Conservation (phyloP, 768 basidiomycete genomes). For the Suillus bovinus region DNA sequence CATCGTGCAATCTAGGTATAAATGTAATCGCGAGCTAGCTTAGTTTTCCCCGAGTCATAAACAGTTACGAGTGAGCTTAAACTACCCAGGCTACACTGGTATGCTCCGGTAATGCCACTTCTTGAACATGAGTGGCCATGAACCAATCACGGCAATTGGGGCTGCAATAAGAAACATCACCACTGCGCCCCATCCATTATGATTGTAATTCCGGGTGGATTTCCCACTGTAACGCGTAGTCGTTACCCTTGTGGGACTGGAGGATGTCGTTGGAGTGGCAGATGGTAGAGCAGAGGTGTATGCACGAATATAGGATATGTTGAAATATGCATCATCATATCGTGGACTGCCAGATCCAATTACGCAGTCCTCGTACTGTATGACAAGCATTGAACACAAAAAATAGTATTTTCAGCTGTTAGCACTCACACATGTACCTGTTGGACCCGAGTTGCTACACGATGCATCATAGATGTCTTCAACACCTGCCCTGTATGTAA, state of each 20-base stretch:
- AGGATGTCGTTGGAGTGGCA: constrained; percentile 2
- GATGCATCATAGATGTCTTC: constrained; percentile 41
- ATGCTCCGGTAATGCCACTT: background rate
- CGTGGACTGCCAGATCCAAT: constrained; percentile 53
- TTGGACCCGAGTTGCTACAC: constrained; percentile 40
- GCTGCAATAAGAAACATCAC: constrained; percentile 5
- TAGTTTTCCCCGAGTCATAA: background rate
- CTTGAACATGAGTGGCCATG: constrained; percentile 6
- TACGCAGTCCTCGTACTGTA: constrained; percentile 55
- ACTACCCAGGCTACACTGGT: background rate
- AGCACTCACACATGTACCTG: constrained; percentile 43
- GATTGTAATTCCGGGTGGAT: background rate
- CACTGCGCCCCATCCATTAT: background rate
- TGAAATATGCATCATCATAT: constrained; percentile 64
- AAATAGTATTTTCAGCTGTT: background rate
- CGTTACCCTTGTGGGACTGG: background rate
- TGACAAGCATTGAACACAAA: background rate
- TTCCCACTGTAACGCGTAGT: background rate
- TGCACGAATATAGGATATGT: constrained; percentile 64
- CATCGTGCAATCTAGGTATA: background rate
- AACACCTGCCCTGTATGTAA: constrained; percentile 47
- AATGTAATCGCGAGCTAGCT: background rate
- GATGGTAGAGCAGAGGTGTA: constrained; percentile 39
- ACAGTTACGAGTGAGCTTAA: background rate
- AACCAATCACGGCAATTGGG: constrained; percentile 2